phyloP scores from a whole-genome alignment of 495 filamentous ascomycete genomes.

The Tuber magnatum region DNA sequence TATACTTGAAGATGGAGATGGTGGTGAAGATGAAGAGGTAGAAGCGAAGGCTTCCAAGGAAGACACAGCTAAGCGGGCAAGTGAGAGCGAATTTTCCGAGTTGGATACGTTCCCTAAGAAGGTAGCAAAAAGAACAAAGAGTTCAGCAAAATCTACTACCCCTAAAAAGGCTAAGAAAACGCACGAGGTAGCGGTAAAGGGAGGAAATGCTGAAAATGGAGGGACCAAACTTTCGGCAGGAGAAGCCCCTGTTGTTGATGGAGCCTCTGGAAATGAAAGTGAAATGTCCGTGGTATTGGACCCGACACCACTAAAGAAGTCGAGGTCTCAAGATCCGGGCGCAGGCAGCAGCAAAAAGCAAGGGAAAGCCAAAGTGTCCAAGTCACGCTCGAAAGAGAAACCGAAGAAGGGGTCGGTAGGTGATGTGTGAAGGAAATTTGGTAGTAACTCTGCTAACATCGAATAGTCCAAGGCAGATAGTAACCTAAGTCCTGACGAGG shows the following conservation, averaged over 20 bases:
- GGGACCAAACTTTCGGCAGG: slow-evolving; percentile 33
- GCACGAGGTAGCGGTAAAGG: slow-evolving; percentile 37
- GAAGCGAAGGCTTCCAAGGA: not conserved
- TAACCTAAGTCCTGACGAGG: slow-evolving; percentile 59
- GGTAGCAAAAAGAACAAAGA: slow-evolving; percentile 9
- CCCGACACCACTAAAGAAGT: slow-evolving; percentile 30
- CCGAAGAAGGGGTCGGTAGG: slow-evolving; percentile 26
- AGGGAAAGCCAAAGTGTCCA: slow-evolving; percentile 26
- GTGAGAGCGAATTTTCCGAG: slow-evolving; percentile 34
- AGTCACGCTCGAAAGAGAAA: slow-evolving; percentile 23
- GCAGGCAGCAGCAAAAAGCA: slow-evolving; percentile 10
- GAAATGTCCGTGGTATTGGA: slow-evolving; percentile 69
- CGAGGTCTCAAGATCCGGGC: not conserved
- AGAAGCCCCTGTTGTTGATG: slow-evolving; percentile 29
- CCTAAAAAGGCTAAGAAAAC: slow-evolving; percentile 17
- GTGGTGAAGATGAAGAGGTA: not conserved
- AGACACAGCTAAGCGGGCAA: not conserved
- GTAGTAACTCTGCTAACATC: slow-evolving; percentile 12
- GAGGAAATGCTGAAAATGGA: slow-evolving; percentile 40
- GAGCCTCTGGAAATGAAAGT: slow-evolving; percentile 59
- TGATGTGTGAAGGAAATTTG: not conserved
- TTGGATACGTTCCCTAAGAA: slow-evolving; percentile 27
- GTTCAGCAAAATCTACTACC: slow-evolving; percentile 7
- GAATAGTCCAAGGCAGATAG: slow-evolving; percentile 38
- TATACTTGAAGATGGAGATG: slow-evolving; percentile 21